Evolutionary conservation across 2,329 filamentous ascomycete genomes (phyloP).

Genomic region (Aspergillus sp.): DNA sequence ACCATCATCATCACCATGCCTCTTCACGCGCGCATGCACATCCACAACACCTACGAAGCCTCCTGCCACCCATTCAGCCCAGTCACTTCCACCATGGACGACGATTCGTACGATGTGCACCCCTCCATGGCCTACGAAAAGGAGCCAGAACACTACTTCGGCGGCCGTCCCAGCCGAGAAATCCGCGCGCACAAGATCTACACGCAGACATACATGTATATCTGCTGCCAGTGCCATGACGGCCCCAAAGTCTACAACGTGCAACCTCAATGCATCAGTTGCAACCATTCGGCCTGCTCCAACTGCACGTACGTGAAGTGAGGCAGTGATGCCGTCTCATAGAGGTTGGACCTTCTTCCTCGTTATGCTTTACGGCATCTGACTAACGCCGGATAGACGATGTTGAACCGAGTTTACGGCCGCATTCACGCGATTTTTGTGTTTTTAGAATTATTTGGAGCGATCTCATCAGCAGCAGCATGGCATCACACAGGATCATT

Average conservation of each 20-base stretch:
- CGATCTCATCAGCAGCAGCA: neutral
- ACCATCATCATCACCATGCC: neutral
- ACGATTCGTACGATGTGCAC: neutral
- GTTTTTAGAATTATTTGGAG: neutral
- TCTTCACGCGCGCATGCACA: neutral
- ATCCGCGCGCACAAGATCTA: neutral
- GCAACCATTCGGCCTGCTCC: slow-evolving; percentile 15
- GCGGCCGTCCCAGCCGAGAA: neutral
- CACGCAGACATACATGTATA: slow-evolving; percentile 28
- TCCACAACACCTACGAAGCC: neutral
- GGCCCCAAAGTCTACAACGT: slow-evolving; percentile 38
- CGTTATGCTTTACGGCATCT: neutral
- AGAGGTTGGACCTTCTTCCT: neutral
- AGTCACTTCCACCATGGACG: neutral
- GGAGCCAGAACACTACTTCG: neutral
- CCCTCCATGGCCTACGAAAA: neutral
- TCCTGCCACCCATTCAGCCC: slow-evolving; percentile 1
- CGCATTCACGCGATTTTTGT: neutral
- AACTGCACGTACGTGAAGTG: slow-evolving; percentile 25
- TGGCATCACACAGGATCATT: neutral
- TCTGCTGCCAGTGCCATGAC: slow-evolving; percentile 40
- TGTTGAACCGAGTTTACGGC: neutral
- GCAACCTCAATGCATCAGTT: slow-evolving; percentile 33
- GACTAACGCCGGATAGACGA: slow-evolving; percentile 2
- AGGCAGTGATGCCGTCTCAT: neutral